These are phyloP conservation scores for Epichloe uncinata DNA, from an alignment of 2,329 filamentous ascomycete genomes.

Conservation along the genomic window DNA sequence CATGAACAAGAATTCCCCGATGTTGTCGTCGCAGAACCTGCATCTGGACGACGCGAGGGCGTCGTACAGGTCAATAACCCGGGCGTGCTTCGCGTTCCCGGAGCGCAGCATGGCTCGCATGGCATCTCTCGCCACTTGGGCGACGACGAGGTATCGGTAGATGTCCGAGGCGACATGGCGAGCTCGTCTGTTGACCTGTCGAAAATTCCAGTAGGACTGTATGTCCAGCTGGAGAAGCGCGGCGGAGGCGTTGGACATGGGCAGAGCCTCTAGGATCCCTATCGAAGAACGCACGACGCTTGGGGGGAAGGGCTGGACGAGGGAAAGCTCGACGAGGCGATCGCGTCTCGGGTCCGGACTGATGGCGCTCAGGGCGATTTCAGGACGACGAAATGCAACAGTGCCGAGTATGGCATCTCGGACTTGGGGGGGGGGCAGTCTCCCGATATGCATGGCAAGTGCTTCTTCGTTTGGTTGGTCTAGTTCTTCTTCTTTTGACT, in stretches of 20 bases:
- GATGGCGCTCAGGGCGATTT: not conserved
- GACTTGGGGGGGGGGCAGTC: too few relatives aligned
- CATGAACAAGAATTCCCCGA: constrained; percentile 2
- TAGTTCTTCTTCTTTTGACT: too few relatives aligned
- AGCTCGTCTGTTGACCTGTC: constrained; percentile 2
- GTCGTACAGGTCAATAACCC: constrained; percentile 1
- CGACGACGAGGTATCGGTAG: not conserved
- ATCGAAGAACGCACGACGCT: not conserved
- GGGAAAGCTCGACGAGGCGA: not conserved
- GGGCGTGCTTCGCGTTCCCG: not conserved
- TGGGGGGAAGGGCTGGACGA: not conserved
- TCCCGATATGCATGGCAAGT: too few relatives aligned
- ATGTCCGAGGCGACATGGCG: not conserved
- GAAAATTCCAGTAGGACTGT: constrained; percentile 2
- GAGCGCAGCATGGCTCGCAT: not conserved
- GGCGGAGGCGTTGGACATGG: not conserved
- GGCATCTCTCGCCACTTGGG: not conserved
- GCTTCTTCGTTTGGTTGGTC: too few relatives aligned
- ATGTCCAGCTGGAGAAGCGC: not conserved
- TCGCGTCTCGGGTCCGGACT: not conserved
- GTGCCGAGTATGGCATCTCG: not conserved
- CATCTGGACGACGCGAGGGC: not conserved
- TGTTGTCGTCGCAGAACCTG: not conserved
- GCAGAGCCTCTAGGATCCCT: not conserved
- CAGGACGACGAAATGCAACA: not conserved